Base-by-base conservation (phyloP, 768 basidiomycete genomes). In the Leccinum broughii region DNA sequence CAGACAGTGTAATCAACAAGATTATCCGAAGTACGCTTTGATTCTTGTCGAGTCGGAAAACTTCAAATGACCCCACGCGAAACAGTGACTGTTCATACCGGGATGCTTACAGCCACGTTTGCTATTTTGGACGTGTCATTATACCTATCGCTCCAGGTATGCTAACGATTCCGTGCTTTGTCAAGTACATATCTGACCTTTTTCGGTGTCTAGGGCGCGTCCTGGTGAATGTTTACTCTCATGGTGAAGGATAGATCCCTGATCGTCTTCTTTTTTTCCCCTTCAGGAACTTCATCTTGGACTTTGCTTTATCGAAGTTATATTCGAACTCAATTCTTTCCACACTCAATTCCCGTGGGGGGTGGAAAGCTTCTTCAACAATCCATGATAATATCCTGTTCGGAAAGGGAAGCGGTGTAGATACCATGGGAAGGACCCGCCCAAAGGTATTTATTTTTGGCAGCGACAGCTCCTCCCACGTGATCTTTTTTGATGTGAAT, bases 11-110 rank as follows among this genome's bases (percentile, higher is more conserved):
- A 4, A 51, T 83, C 1, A 77, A 81, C 62, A 74, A 67, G 55
- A 78, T 83, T 56, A 80, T 82, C 53, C 65, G 78, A 54, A 32
- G 76, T 79, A 54, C 30, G 72, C 44, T 58, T 17, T 51, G 32
- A 58, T 50, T 17, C 54, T 46, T 20, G 6, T 55, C 15, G 1
- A 3, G 15, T 11, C 8, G 26, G 24, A 32, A 41, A 39, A 14
- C 4, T 11, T n/a, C 8, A 1, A 3, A 35, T 54, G 32, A 56
- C 51, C 11, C 13, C 6, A 6, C 10, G 5, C 41, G 63, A 48
- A 24, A 39, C 15, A 65, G 73, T 72, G 55, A 72, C 72, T 11
- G 54, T 75, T 14, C 71, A 74, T 37, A 73, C 74, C 5, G 74
- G 74, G 37, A 17, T 65, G 8, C n/a, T 65, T 24, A 64, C 64